Evolutionary conservation across 1,284 basidiomycete species (phyloP), one percentile per base, ranked within the genome.

Genomic region (Leccinum insolens): DNA sequence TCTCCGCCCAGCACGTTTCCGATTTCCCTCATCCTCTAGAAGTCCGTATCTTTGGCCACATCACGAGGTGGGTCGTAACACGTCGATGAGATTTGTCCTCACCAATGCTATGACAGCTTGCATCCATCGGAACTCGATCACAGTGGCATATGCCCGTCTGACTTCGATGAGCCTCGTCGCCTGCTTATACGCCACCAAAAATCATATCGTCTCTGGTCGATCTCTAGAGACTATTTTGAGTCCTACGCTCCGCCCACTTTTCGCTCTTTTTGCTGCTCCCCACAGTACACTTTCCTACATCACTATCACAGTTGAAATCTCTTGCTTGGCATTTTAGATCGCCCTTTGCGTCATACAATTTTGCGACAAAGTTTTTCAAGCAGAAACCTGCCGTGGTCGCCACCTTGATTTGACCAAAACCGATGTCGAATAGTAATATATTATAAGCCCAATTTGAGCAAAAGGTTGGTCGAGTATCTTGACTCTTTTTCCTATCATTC

Each of bases 251-350:
- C 20, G 49, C 17, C 49, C 20, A 22, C 49, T 52, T 52, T 22
- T 52, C 49, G n/a, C 49, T n/a, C 17, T 52, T 52, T 52, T 52
- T 15, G n/a, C n/a, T 22, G 20, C 20, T 22, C 39, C 39, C 39
- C 39, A 39, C 39, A 39, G 39, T 14, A 39, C 39, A 39, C 39
- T 39, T 39, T 39, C 39, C 39, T 39, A 39, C 39, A 39, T 39
- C 39, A 39, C 39, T 39, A 39, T 52, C 62, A 79, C 86, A 4
- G 80, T 86, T 6, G 82, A 89, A 71, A 82, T 80, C 2, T 88
- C 83, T 72, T 83, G 85, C 37, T 73, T 89, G 9, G 82, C 85
- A 3, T 76, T 90, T 64, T 89, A 88, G 88, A 82, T 89, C 39
- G 85, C 87, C 0, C 73, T 88, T 49, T 85, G 85, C 49, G 79